Conservation (phyloP, 176 grass and related monocot genomes). For the Oryza officinalis region DNA sequence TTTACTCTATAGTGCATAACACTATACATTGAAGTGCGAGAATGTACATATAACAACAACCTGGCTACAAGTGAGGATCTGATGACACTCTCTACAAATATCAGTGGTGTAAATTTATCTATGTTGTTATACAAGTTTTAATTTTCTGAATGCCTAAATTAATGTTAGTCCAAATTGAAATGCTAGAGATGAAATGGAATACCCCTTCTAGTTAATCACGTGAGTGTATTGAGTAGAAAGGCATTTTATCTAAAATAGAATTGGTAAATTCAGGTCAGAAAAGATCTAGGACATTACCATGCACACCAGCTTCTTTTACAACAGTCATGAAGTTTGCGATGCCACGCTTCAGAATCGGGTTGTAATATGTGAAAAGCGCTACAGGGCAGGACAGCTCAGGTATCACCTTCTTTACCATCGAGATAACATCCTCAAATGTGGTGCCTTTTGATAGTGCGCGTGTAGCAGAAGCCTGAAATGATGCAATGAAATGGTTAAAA, state of each 20-base stretch:
- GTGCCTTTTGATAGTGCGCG: slow-evolving; percentile 84
- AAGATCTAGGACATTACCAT: slow-evolving; percentile 49
- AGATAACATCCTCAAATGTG: slow-evolving; percentile 88
- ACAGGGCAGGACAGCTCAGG: slow-evolving; percentile 93
- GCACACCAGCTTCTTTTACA: slow-evolving; percentile 73
- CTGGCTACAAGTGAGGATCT: neutral
- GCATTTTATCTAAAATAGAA: neutral
- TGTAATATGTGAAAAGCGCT: slow-evolving; percentile 93
- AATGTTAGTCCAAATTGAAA: slow-evolving; percentile 10
- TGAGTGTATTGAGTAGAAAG: slow-evolving; percentile 9
- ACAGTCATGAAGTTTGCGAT: slow-evolving; percentile 79
- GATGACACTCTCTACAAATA: slow-evolving; percentile 14
- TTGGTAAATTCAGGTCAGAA: slow-evolving; percentile 21
- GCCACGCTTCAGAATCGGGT: slow-evolving; percentile 93
- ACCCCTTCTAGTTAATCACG: neutral
- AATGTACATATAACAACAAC: neutral
- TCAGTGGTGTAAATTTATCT: neutral
- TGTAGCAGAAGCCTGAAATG: slow-evolving; percentile 81
- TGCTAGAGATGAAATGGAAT: neutral
- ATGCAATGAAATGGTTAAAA: neutral
- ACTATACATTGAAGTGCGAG: neutral
- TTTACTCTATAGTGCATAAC: too few relatives aligned
- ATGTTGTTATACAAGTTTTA: slow-evolving; percentile 9
- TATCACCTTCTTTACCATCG: slow-evolving; percentile 87
- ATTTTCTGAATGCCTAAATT: slow-evolving; percentile 17